Base-by-base conservation (phyloP, 2,329 filamentous ascomycete species). In the Chaetomium strumarium region DNA sequence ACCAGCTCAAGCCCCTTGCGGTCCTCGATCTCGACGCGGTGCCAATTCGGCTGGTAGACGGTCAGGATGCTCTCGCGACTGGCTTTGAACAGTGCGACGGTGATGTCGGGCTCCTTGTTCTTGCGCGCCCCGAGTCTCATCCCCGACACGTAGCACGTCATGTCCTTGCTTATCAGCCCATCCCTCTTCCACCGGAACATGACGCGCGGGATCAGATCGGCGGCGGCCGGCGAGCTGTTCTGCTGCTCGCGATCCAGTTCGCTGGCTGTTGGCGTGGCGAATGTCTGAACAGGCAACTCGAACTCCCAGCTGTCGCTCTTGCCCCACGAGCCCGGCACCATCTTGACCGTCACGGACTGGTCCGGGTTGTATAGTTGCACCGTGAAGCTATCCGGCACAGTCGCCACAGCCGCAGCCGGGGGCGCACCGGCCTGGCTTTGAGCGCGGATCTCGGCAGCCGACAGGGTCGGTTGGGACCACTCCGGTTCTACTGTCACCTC, bases 351-450 rank as follows among this genome's bases (percentile, higher is more conserved):
- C 17, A 97, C 75, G 61, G 86, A 79, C 68, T 93, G 90, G 67
- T 97, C 92, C 0, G 93, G 93, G 66, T 96, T 93, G 75, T 96
- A 97, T 3, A 99, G 83, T 62, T 92, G 86, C 37, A 97, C 78
- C n/a, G 79, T 77, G 67, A 97, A 96, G 49, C 81, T 76, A 52
- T 85, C 84, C 0, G 92, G 91, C 29, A 89, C 79, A 33, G 88
- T 76, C 10, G 91, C 86, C 55, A 86, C 79, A 1, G 86, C 63
- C 16, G 84, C 14, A 79, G 80, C 19, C 79, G 84, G 65, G 9
- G 57, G 50, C 9, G 55, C 58, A 38, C 60, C 59, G 31, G 56
- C 56, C 53, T 64, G 62, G 79, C 55, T 70, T 52, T 73, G 78
- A n/a, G 78, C 75, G 56, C 89, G 83, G 52, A 91, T 79, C 65